Percentiles rank a stretch among this genome's conserved stretches.
Conservation (phyloP, 371 early-diverging fungal genomes). For the Conidiobolus incongruus region DNA sequence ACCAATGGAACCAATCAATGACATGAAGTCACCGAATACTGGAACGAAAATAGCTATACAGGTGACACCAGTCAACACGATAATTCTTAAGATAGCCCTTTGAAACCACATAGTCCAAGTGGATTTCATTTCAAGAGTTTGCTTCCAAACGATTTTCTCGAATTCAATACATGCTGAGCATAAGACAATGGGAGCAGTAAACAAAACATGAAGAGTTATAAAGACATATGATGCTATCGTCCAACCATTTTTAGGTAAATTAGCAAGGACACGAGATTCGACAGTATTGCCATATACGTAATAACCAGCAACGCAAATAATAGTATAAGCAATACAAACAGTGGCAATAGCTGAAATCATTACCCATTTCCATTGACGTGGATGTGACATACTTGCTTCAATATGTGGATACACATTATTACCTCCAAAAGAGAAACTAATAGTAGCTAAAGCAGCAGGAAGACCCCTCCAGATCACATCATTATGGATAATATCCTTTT, state of each 20-base stretch:
- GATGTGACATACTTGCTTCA: constrained; percentile 21
- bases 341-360: constrained; percentile 38
- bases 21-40: constrained; percentile 63
- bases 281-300: constrained; percentile 44
- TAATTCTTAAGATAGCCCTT: constrained; percentile 27
- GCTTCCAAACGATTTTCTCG: constrained; percentile 18
- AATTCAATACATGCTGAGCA: constrained; percentile 52
- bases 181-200: constrained; percentile 53
- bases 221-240: constrained; percentile 40
- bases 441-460: constrained; percentile 20
- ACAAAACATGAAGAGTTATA: constrained; percentile 55
- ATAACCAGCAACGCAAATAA: constrained; percentile 57
- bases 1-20: constrained; percentile 55
- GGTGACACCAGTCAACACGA: constrained; percentile 21
- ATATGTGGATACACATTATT: constrained; percentile 43
- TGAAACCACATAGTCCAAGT: constrained; percentile 8
- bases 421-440: constrained; percentile 54
- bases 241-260: constrained; percentile 34
- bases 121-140: constrained; percentile 1
- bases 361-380: constrained; percentile 43
- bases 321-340: constrained; percentile 44
- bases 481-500: constrained; percentile 7
- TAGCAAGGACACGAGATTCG: constrained; percentile 38
- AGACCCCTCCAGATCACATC: background rate
- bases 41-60: constrained; percentile 42